These are phyloP conservation scores for Tolypocladium guangdongense DNA, from an alignment of 2,329 filamentous ascomycete species.

Conservation along the genomic window DNA sequence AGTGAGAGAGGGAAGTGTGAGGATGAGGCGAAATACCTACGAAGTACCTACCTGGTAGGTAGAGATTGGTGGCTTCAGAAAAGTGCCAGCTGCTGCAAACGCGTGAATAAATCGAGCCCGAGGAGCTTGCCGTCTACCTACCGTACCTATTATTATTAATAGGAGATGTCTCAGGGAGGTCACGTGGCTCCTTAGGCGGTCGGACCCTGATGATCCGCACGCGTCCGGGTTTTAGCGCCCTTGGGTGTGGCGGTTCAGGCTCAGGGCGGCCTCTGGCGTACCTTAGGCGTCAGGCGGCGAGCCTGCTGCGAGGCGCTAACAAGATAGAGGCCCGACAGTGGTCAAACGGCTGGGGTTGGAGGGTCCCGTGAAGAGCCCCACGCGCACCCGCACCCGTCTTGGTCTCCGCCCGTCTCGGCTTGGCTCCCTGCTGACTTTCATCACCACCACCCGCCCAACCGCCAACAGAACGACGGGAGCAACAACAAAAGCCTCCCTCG, in stretches of 20 bases:
- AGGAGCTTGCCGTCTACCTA: not conserved
- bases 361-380: not conserved
- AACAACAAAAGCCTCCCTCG: not conserved
- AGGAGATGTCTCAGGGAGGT: not conserved
- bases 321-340: not conserved
- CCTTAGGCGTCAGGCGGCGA: not conserved
- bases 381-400: not conserved
- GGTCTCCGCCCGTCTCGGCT: not conserved
- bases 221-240: not conserved
- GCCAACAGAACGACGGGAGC: not conserved
- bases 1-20: not conserved
- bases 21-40: too few relatives aligned
- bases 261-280: not conserved
- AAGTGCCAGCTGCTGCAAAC: not conserved
- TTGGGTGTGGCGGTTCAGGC: not conserved
- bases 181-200: not conserved
- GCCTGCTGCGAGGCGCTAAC: not conserved
- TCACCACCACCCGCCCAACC: not conserved
- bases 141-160: too few relatives aligned
- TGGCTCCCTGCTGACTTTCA: not conserved
- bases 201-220: not conserved
- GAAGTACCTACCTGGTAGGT: too few relatives aligned
- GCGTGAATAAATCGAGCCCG: not conserved
- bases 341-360: not conserved
- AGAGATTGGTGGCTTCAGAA: too few relatives aligned